Percentiles rank a stretch among this genome's conserved stretches.
Conservation (phyloP, 805 yeast species). For the Pichia ethanolica region DNA sequence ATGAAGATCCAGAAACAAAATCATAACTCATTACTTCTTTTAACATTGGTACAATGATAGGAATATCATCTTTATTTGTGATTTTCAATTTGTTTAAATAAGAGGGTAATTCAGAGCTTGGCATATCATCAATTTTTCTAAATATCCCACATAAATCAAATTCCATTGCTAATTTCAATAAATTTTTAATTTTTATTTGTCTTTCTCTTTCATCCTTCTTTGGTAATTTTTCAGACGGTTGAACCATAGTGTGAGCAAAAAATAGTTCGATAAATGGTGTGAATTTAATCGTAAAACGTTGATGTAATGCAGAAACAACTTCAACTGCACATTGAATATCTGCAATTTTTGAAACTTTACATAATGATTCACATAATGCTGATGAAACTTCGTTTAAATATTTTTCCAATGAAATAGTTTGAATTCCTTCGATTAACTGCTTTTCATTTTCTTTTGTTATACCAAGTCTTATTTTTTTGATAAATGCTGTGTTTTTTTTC, state of each 20-base stretch:
- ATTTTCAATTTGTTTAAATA: conserved; percentile 31
- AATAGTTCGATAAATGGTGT: conserved; percentile 41
- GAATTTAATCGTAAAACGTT: conserved; percentile 52
- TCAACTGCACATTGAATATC: conserved; percentile 62
- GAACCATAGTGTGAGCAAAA: conserved; percentile 35
- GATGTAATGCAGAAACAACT: conserved; percentile 67
- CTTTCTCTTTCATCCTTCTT: conserved; percentile 40
- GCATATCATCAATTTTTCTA: conserved; percentile 35
- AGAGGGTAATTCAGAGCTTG: conserved; percentile 35
- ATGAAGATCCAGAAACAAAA: conserved; percentile 19
- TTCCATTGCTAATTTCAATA: conserved; percentile 50
- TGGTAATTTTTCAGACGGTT: conserved; percentile 24
- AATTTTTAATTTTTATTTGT: conserved; percentile 35
- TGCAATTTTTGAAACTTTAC: conserved; percentile 41
- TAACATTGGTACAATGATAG: conserved; percentile 32
- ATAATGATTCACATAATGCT: conserved; percentile 56
- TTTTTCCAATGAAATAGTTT: conserved; percentile 58
- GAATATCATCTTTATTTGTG: conserved; percentile 22
- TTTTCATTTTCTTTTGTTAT: conserved; percentile 44
- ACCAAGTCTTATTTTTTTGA: conserved; percentile 57
- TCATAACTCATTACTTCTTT: conserved; percentile 37
- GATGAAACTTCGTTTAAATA: conserved; percentile 64
- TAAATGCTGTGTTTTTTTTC: conserved; percentile 75
- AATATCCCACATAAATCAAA: conserved; percentile 52
- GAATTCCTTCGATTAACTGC: conserved; percentile 52